phyloP scores from a whole-genome alignment of 2,329 filamentous ascomycete genomes.

The Neonectria coccinea region DNA sequence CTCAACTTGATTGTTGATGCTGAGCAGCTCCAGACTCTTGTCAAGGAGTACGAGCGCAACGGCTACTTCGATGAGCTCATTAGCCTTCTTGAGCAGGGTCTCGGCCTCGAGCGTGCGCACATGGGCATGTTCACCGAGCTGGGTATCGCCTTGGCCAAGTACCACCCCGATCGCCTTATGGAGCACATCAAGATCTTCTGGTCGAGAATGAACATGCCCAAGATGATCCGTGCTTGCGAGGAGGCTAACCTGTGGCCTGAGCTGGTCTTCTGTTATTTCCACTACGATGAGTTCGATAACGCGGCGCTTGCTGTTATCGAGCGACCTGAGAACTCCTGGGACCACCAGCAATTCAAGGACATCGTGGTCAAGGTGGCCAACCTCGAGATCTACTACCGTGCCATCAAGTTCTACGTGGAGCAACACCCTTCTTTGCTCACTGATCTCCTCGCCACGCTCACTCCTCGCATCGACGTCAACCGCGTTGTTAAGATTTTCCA shows the following conservation, averaged over 20 bases:
- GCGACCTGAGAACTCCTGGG: slow-evolving; percentile 96
- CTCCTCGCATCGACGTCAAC: slow-evolving; percentile 96
- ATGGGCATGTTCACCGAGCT: slow-evolving; percentile 98
- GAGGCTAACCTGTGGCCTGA: slow-evolving; percentile 97
- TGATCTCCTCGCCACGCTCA: slow-evolving; percentile 92
- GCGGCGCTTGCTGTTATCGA: slow-evolving; percentile 98
- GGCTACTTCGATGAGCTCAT: slow-evolving; percentile 99
- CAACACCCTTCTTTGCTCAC: slow-evolving; percentile 96
- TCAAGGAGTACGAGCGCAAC: slow-evolving; percentile 96
- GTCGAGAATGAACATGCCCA: slow-evolving; percentile 96
- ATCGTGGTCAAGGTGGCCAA: slow-evolving; percentile 98
- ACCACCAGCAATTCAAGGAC: slow-evolving; percentile 99
- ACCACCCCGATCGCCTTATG: slow-evolving; percentile 96
- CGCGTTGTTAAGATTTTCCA: slow-evolving; percentile 99
- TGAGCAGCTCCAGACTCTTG: slow-evolving; percentile 90
- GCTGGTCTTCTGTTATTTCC: slow-evolving; percentile 96
- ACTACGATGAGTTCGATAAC: slow-evolving; percentile 99
- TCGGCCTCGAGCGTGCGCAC: slow-evolving; percentile 90
- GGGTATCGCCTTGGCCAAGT: slow-evolving; percentile 91
- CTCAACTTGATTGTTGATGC: slow-evolving; percentile 98
- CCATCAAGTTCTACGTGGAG: slow-evolving; percentile 96
- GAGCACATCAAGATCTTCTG: slow-evolving; percentile 99
- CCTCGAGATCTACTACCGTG: slow-evolving; percentile 98
- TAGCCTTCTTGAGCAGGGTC: slow-evolving; percentile 89
- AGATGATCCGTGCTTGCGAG: slow-evolving; percentile 93